Evolutionary conservation across 306 rosid genomes (phyloP).

Genomic region (Prunus padus): DNA sequence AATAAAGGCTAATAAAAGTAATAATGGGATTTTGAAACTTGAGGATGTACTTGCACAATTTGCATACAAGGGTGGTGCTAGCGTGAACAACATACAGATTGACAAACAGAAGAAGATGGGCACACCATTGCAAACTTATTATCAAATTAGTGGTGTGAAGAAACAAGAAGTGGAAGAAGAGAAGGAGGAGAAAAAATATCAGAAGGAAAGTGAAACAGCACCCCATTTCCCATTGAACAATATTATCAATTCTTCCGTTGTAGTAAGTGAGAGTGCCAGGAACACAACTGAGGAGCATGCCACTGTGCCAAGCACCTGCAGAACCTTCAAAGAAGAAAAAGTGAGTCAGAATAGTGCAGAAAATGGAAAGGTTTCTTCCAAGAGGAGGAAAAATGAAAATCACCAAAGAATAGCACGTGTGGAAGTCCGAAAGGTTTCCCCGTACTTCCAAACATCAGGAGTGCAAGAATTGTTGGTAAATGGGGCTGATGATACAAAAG

Average conservation of each 20-base stretch:
- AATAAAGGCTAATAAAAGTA: background rate
- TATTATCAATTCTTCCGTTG: background rate
- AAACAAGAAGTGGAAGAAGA: background rate
- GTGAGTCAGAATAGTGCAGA: background rate
- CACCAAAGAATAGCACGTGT: background rate
- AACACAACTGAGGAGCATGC: background rate
- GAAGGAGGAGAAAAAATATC: background rate
- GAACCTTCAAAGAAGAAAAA: background rate
- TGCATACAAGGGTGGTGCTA: background rate
- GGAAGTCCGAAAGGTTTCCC: slow-evolving; percentile 24
- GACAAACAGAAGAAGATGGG: background rate
- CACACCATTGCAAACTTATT: background rate
- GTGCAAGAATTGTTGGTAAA: slow-evolving; percentile 13
- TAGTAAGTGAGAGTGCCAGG: background rate
- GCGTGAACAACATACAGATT: background rate
- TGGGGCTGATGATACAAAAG: background rate
- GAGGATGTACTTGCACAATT: slow-evolving; percentile 17
- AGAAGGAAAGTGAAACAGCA: background rate
- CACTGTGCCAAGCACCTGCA: background rate
- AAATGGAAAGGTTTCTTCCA: background rate
- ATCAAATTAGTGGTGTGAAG: background rate
- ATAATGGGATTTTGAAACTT: slow-evolving; percentile 1
- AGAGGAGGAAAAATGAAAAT: slow-evolving; percentile 5
- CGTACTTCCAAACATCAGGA: slow-evolving; percentile 15
- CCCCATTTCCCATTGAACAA: background rate